Evolutionary conservation across 495 filamentous ascomycete genomes (phyloP), one percentile per base, ranked within the genome.

Genomic region (Penicillium ochrochloron): DNA sequence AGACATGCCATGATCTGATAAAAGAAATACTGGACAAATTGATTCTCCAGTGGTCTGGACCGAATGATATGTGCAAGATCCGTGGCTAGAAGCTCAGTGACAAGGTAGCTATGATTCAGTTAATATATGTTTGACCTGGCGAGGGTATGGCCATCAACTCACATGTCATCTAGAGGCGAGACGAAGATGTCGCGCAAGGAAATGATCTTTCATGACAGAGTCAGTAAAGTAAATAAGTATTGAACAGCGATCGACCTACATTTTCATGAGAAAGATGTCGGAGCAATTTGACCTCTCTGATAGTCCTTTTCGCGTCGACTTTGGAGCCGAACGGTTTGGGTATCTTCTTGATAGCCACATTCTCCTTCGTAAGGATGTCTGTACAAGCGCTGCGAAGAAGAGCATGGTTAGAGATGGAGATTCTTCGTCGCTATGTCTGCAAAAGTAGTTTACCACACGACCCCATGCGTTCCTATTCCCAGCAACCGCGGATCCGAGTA

Each of bases 1-100:
- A 15, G 55, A 25, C 33, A 63, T 77, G 97, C 94, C 81, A 98
- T 85, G 70, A 99, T 98, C 78, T 99, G 95, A 78, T 99, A 99
- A 53, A 99, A 85, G 77, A 99, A 99, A 80, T 98, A 99, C 82
- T 99, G 95, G 66, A 98, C 98, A 81, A 98, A 99, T 74, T 98
- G 96, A 78, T 97, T 98, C 82, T 99, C 95, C 50, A 99, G 86
- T 1, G 95, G 95, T 74, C 95, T 84, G 37, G 94, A 97, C 61
- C 94, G 97, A 70, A 99, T 85, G 52, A 99, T 86, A 66, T 95
- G 89, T 79, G 98, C 95, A 53, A 99, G 86, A 73, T 99, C 95
- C 68, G 95, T 99, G 41, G 95, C 95, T 58, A 99, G 86, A 56
- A 99, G 89, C 75, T 99, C 95, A 63, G 96, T 99, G 67, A 99